Evolutionary conservation across 2,329 filamentous ascomycete genomes (phyloP).

Genomic region (Penicillium nordicum): DNA sequence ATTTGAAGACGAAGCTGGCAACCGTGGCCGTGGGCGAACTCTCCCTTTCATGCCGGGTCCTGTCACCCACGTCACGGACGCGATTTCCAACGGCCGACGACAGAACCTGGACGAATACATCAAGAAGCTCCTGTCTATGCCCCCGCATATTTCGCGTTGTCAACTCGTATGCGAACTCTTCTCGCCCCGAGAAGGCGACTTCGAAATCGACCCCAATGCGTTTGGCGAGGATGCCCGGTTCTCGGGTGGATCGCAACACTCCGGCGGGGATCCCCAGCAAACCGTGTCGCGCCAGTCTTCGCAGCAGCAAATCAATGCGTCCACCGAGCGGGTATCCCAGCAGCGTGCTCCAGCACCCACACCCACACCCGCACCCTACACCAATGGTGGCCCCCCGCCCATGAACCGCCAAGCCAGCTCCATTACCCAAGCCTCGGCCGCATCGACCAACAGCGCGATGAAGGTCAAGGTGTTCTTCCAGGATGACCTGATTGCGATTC

Average conservation of each 20-base stretch:
- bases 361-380: constrained; percentile 20
- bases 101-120: constrained; percentile 95
- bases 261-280: constrained; percentile 61
- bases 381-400: constrained; percentile 40
- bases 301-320: constrained; percentile 59
- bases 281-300: constrained; percentile 64
- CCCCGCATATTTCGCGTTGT: constrained; percentile 78
- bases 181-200: constrained; percentile 82
- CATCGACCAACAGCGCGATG: constrained; percentile 55
- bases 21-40: constrained; percentile 74
- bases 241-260: constrained; percentile 66
- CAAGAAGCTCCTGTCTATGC: constrained; percentile 81
- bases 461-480: constrained; percentile 96
- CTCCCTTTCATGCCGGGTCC: constrained; percentile 97
- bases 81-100: constrained; percentile 87
- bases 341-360: constrained; percentile 37
- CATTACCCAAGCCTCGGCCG: constrained; percentile 45
- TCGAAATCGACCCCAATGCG: constrained; percentile 76
- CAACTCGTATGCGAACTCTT: constrained; percentile 88
- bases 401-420: constrained; percentile 54
- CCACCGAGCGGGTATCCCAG: constrained; percentile 37
- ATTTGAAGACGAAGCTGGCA: constrained; percentile 90
- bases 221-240: constrained; percentile 68
- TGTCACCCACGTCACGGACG: constrained; percentile 96
- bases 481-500: constrained; percentile 85